Evolutionary conservation across 2,329 filamentous ascomycete genomes (phyloP), one percentile per base, ranked within the genome.

Genomic region (Fusarium lyarnte): DNA sequence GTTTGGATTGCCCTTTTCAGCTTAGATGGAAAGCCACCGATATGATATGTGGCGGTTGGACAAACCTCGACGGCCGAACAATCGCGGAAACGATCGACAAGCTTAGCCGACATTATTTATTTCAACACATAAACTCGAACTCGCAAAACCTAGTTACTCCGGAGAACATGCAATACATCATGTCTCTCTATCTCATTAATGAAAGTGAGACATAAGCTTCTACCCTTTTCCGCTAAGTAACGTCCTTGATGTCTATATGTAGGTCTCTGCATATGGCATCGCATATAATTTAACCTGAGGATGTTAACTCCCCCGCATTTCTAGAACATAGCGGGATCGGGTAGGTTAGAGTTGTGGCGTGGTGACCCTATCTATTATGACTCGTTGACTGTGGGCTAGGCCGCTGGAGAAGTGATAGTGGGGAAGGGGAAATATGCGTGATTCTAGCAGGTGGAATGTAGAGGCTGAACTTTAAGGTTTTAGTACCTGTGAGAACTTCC

Each of bases 201-300:
- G n/a, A n/a, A n/a, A n/a, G n/a, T n/a, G n/a, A n/a, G n/a, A n/a
- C n/a, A n/a, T n/a, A n/a, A 21, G 2, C 13, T n/a, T 41, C 12
- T 14, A 14, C 7, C 2, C 7, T n/a, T 14, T 13, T n/a, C 38
- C 13, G 21, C 12, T 14, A 1, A 13, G 13, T 2, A n/a, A 3
- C 21, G 21, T 8, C 2, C 12, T 39, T 39, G 12, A 12, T 7
- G 21, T 13, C 6, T 12, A 8, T 13, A 21, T 2, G 10, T 21
- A 19, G 10, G 17, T 14, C 19, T 38, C 3, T 39, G 7, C 8
- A 6, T 8, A 9, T 9, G 14, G 8, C 12, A n/a, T 41, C 9
- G 2, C 1, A 14, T 9, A 14, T 1, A 13, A n/a, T 14, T 2
- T 3, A 14, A 12, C 21, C 14, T 0, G 8, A 4, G 7, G 21